These are phyloP conservation scores for Prunus armeniaca DNA, from an alignment of 306 rosid species.

Conservation along the genomic window DNA sequence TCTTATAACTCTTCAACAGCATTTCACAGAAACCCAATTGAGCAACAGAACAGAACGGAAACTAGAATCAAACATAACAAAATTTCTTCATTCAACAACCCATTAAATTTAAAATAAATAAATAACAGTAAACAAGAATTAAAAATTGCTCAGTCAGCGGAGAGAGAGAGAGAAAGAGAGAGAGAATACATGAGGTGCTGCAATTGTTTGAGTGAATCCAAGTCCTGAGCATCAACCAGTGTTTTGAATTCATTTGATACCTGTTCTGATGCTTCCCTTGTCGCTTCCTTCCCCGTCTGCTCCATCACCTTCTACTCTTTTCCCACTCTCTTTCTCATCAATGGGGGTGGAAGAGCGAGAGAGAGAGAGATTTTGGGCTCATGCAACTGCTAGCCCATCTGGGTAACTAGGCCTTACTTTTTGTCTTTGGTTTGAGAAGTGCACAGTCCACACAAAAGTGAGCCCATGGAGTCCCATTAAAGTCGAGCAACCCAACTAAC, in stretches of 20 bases:
- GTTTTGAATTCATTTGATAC: constrained; percentile 72
- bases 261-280: constrained; percentile 50
- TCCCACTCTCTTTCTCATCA: neutral
- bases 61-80: neutral
- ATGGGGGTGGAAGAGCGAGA: neutral
- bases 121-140: neutral
- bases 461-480: no score
- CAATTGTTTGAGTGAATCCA: constrained; percentile 61
- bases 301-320: constrained; percentile 19
- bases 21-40: constrained; percentile 7
- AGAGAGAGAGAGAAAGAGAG: constrained; percentile 14
- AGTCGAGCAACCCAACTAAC: neutral
- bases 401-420: neutral
- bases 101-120: neutral
- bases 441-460: no score
- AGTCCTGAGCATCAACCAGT: constrained; percentile 56
- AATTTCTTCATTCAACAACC: neutral
- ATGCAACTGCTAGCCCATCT: neutral
- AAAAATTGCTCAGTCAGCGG: neutral
- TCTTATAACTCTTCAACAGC: neutral
- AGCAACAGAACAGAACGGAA: neutral
- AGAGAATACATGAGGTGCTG: constrained; percentile 63
- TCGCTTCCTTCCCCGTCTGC: constrained; percentile 39
- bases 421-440: neutral
- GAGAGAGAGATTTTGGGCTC: neutral